Percentiles rank a stretch among this genome's conserved stretches.
These are phyloP conservation scores for Magnolia officinalis DNA, from an alignment of 164 flowering plant genomes.

Conservation along the genomic window DNA sequence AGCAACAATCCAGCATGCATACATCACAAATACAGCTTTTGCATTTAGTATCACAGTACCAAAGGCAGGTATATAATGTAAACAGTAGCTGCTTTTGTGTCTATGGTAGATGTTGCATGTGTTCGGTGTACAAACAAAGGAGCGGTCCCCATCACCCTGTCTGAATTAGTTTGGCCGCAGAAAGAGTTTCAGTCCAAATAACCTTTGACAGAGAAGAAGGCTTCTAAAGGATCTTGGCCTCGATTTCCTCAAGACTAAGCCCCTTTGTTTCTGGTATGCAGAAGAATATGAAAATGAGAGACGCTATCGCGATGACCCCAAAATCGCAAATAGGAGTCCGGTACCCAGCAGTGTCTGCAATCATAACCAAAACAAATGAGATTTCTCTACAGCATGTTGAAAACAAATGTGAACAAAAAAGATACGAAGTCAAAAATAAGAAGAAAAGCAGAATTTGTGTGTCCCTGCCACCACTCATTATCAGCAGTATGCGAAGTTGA, in stretches of 20 bases:
- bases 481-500: background rate
- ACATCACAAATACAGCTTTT: background rate
- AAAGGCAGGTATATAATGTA: background rate
- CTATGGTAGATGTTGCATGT: too few relatives aligned
- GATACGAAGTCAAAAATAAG: background rate
- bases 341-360: constrained; percentile 71
- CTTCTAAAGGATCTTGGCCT: constrained; percentile 64
- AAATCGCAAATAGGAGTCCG: constrained; percentile 63
- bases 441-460: background rate
- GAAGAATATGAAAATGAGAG: constrained; percentile 78
- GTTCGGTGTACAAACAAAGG: background rate
- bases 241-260: constrained; percentile 89
- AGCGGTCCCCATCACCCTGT: background rate
- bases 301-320: constrained; percentile 64
- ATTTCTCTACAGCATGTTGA: background rate
- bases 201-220: background rate
- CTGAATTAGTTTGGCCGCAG: background rate
- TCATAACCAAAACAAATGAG: background rate
- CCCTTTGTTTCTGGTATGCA: constrained; percentile 90
- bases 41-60: background rate
- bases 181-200: background rate
- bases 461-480: background rate
- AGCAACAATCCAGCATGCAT: background rate
- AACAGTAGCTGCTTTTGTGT: too few relatives aligned
- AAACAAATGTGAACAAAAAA: background rate